Base-by-base conservation (phyloP, 2,329 filamentous ascomycete species). In the Simplicillium aogashimaense region DNA sequence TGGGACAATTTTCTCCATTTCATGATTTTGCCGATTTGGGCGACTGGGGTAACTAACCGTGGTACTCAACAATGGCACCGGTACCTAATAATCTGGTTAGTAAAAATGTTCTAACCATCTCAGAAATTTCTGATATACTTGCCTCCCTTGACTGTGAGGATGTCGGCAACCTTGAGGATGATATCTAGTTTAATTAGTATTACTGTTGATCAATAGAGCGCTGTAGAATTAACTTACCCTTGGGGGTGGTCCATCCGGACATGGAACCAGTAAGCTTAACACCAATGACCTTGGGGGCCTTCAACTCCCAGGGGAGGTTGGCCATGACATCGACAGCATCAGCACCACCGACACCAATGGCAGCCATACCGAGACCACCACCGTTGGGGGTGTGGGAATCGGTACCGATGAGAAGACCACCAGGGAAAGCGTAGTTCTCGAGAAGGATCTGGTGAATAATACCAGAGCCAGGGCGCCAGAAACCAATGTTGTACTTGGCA, bases 401-500 rank as follows among this genome's bases (percentile, higher is more conserved):
- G 53, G 90, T 97, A 64, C 92, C 92, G 60, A 97, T 97, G 61
- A 98, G 80, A 44, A 98, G 79, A 78, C 83, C 90, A 77, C 92
- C 92, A 50, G 92, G 92, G 83, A 97, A 97, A 64, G 89, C 89
- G 66, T 97, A 97, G 77, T 97, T 97, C 74, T 98, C 92, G 44
- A 97, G 79, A 48, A 97, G 69, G 60, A 97, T 97, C 75, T 97
- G 92, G 73, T 98, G 92, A 56, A 98, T 98, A 64, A 97, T 98
- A 76, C 92, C 92, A 62, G 90, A 95, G 55, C 92, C 92, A 50
- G 92, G 92, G 66, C 79, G 87, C 92, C 92, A 98, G 83, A 97
- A 97, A 74, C 92, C 92, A 65, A 97, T 97, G 77, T 97, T 90
- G 77, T 97, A 98, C 76, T 97, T 98, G 60, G 89, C 89, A 65